Percentiles rank a stretch among this genome's conserved stretches.
Evolutionary conservation across 441 rosid genomes (phyloP).

Genomic region (Theobroma grandiflorum): DNA sequence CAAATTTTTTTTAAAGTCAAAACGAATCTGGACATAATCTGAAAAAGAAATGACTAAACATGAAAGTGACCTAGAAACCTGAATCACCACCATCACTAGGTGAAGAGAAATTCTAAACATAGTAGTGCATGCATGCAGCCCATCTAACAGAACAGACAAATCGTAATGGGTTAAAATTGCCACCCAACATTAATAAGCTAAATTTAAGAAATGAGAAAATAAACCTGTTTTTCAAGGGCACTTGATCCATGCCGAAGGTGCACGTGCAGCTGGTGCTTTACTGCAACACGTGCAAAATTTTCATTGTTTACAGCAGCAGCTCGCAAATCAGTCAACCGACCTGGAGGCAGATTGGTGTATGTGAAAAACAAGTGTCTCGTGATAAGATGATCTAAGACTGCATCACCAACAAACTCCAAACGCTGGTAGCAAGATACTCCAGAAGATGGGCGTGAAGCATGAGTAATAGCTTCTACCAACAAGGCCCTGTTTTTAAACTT

Average conservation of each 20-base stretch:
- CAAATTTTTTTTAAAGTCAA: background rate
- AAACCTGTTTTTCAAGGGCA: slow-evolving; percentile 90
- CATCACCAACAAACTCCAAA: slow-evolving; percentile 98
- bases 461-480: slow-evolving; percentile 93
- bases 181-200: background rate
- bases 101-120: background rate
- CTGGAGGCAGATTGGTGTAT: slow-evolving; percentile 93
- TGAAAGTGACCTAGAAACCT: background rate
- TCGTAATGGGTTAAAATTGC: background rate
- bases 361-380: slow-evolving; percentile 94
- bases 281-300: slow-evolving; percentile 98
- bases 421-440: slow-evolving; percentile 98
- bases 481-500: slow-evolving; percentile 70
- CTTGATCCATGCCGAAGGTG: slow-evolving; percentile 97
- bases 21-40: background rate
- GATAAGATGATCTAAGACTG: slow-evolving; percentile 96
- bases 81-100: background rate
- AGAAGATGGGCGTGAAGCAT: slow-evolving; percentile 97
- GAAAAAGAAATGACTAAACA: background rate
- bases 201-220: slow-evolving; percentile 23
- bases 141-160: background rate
- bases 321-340: slow-evolving; percentile 96
- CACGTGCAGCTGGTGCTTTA: slow-evolving; percentile 90
- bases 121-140: background rate
- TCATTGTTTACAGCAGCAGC: slow-evolving; percentile 99